Base-by-base conservation (phyloP, 169 alveolate genomes). In the Cryptosporidium ryanae region DNA sequence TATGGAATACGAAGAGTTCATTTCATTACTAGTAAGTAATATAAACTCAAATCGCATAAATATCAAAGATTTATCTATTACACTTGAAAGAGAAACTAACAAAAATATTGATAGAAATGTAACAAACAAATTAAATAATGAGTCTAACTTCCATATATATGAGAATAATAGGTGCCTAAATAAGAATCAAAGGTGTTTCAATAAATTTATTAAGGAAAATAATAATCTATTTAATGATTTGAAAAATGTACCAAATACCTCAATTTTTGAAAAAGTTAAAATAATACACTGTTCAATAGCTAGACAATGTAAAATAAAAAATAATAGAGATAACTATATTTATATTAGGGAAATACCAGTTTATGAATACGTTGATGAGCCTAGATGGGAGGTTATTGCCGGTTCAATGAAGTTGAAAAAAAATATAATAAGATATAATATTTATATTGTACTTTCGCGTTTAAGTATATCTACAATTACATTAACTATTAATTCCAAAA, bases 1-100 rank as follows among this genome's bases (percentile, higher is more conserved):
- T 59, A 43, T 76, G 50, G 87, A 76, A 23, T 76, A 76, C 34
- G 18, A 31, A 18, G 87, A 76, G 27, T 76, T 76, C 63, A 38
- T 59, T 55, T 52, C 68, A 31, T 17, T 61, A 31, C 43, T 76
- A 44, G 17, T 25, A n/a, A 76, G 38, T 44, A 71, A 76, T 43
- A 23, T 76, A 57, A 21, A 31, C 48, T 27, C 57, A 25, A 8
- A 46, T 38, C 31, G 87, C 57, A 76, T 38, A 10, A 32, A 55
- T 32, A 59, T 76, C 29, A 63, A 76, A 44, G 71, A 76, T 21
- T 59, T 76, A 44, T 59, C 48, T 57, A 61, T 59, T 61, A 34
- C n/a, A 13, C 34, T 23, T 38, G 65, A 3, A 38, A 32, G 32
- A 31, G 82, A 65, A 25, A 65, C 8, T 32, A 63, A 32, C 15